Base-by-base conservation (phyloP, 805 yeast genomes). In the Grigorovia humatica region DNA sequence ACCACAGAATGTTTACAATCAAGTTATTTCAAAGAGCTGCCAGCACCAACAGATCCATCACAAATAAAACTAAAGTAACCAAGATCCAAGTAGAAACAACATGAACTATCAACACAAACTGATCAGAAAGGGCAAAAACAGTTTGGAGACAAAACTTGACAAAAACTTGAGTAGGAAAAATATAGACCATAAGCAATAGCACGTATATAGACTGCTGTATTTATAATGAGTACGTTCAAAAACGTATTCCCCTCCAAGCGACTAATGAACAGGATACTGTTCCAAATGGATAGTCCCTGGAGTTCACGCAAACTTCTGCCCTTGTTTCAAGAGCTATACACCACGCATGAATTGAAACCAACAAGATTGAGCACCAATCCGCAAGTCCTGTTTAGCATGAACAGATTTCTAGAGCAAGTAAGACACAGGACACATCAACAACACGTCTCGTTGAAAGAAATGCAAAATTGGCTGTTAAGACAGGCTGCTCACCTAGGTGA, bases 401-500 rank as follows among this genome's bases (percentile, higher is more conserved):
- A 86, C 63, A 74, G 76, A 30, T 81, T 85, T 0, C 68, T 89
- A 29, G 81, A 79, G 1, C 30, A 48, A 23, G 23, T 45, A 9
- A 47, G 43, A 45, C 38, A 51, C 18, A 20, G 40, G 35, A 46
- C 48, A 17, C 49, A 49, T 20, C 48, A 44, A 35, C 53, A 54
- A 46, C 41, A 53, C 23, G 27, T 30, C 7, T 13, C 47, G n/a
- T 42, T 55, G 41, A 23, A 32, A 29, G 17, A 27, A 2, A 48
- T 88, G 40, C 96, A 89, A 62, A 79, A 81, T 55, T 82, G 79
- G 55, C 65, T 90, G 19, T 76, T 89, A n/a, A 95, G 88, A 54
- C 76, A 76, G 49, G 88, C 96, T 13, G 96, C 96, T 0, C 95
- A 86, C 59, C 60, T 80, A 60, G 96, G 96, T 0, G 80, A 85